Base-by-base conservation (phyloP, 306 rosid genomes). In the Carpinus fangiana region DNA sequence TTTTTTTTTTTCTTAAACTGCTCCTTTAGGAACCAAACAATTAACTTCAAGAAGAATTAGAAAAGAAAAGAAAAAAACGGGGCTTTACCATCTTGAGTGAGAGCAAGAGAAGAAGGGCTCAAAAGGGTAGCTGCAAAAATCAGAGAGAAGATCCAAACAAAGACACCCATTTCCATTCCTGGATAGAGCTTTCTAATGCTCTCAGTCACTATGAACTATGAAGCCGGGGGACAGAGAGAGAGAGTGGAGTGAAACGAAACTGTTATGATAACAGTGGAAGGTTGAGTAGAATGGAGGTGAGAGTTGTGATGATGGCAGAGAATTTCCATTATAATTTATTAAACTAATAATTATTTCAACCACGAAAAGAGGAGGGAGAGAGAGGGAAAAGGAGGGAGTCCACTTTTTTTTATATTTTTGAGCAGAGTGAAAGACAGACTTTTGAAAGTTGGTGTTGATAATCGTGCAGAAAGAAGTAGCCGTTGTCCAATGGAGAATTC, bases 41-140 rank as follows among this genome's bases (percentile, higher is more conserved):
- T 21, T 18, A n/a, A 43, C 8, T 52, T 16, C 11, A 41, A 41
- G 5, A 41, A 3, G 0, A 41, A 41, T 5, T 0, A 36, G 3
- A 20, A 38, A 45, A 72, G n/a, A 1, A 72, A 18, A 18, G 53
- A 76, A 17, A 12, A 31, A 31, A 28, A 68, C 12, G 34, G 53
- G 76, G 71, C 73, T 73, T 87, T 82, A 96, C 99, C 98, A 73
- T 96, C 99, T 81, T 64, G 88, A 31, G 88, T 55, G 81, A 96
- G 97, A 81, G 98, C 89, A 84, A 86, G 83, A 51, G 87, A 84
- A 52, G 75, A 83, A 80, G 82, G 74, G 75, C 61, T 76, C 73
- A 76, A 80, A 64, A 86, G 14, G 73, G 81, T 61, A 18, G 72
- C 75, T 1, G 79, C 73, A 4, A 78, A 77, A 80, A 91, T 74